Evolutionary conservation across 2,329 filamentous ascomycete genomes (phyloP), one percentile per base, ranked within the genome.

Genomic region (Cercospora brassicicola): DNA sequence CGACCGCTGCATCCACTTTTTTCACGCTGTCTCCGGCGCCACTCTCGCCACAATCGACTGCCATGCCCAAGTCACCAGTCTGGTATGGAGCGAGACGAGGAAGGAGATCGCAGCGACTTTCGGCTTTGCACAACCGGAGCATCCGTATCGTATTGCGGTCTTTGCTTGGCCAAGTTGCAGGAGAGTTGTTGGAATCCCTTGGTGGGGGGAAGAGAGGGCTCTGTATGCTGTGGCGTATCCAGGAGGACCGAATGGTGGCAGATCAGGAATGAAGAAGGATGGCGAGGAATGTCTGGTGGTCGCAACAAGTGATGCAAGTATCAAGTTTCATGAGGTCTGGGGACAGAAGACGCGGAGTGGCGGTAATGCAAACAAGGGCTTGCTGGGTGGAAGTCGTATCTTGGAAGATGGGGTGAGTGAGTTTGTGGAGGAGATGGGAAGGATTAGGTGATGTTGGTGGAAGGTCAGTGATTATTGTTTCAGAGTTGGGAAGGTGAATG

Each of bases 301-400:
- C 63, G 94, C 94, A 15, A 91, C 92, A 53, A 97, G 93, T 76
- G 94, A 98, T 80, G 90, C 93, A 77, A 96, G 88, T 73, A 91
- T 98, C 79, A 95, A 95, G 77, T 98, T 98, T 75, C 93, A 98
- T 79, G 94, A 98, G 81, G 89, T 99, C 10, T 98, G 94, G 95
- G 71, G 73, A 20, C 76, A 78, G 84, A 20, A 79, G 82, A 23
- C 42, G 20, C 42, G 15, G 36, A 42, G 31, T 51, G 31, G 57
- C 33, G 53, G 45, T 42, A 78, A 82, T 62, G 83, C 84, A 39
- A 28, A 51, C 10, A 64, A 55, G 42, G 81, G 81, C 1, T 67
- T 92, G 70, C 82, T 97, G 26, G 92, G 91, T 11, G 91, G 93
- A 4, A 96, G 93, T 80, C 89, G 91, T 78, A 96, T 97, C 71